Evolutionary conservation across 352 stramenopile genomes (phyloP), one percentile per base, ranked within the genome.

Genomic region (Globisporangium camurandrum): DNA sequence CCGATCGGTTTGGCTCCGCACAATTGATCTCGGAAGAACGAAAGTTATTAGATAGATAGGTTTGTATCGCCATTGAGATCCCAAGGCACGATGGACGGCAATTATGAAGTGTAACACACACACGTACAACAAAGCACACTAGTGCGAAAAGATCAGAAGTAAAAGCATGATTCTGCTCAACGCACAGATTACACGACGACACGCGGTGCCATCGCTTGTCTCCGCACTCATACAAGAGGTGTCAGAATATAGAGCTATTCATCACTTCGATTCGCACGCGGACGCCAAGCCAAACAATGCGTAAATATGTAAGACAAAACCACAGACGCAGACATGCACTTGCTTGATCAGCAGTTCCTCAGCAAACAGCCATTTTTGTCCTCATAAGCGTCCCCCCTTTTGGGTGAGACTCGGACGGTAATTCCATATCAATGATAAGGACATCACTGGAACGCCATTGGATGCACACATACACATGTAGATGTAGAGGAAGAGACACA

Each of bases 241-340:
- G 79, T 91, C 79, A 91, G 79, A 88, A 87, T 82, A 75, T 72
- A 68, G 76, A 87, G 79, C 79, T 87, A 86, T 88, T 91, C 79
- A 91, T 91, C 79, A 88, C 53, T 80, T 79, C 53, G 68, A 57
- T 66, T 42, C 44, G 40, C 16, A 36, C n/a, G n/a, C n/a, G n/a
- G n/a, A n/a, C n/a, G n/a, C n/a, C n/a, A n/a, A n/a, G n/a, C n/a
- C n/a, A n/a, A 17, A 47, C 22, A 39, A 24, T 22, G n/a, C 43
- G 19, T 17, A 24, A 26, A 22, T 27, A 24, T 27, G 7, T 7
- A 49, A 57, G 28, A 65, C 12, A n/a, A 44, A 64, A 9, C 49
- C 46, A 57, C 23, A 36, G 12, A 46, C 1, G 52, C 23, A 22
- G 16, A 56, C 8, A 51, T 27, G 30, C 17, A 56, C 26, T 26